phyloP scores from a whole-genome alignment of 768 basidiomycete genomes.

The Hemileccinum impolitum region DNA sequence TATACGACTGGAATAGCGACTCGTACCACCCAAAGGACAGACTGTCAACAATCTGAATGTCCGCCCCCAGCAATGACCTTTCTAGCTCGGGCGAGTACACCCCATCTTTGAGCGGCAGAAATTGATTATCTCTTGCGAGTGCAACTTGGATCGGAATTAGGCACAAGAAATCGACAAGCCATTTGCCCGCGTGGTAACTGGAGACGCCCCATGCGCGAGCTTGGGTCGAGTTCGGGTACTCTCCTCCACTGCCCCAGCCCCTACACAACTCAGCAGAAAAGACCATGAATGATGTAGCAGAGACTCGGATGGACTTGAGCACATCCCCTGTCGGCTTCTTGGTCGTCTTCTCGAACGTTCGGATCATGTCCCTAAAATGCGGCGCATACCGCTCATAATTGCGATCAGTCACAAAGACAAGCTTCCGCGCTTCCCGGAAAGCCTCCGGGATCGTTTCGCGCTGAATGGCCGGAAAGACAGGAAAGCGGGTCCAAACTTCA shows the following conservation, averaged over 20 bases:
- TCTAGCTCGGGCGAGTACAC: constrained; percentile 50
- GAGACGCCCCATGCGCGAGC: constrained; percentile 32
- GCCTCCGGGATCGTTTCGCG: constrained; percentile 42
- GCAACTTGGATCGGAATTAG: constrained; percentile 66
- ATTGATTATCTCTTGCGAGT: constrained; percentile 55
- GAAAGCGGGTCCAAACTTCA: constrained; percentile 40
- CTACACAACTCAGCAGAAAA: constrained; percentile 23
- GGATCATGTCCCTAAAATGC: constrained; percentile 46
- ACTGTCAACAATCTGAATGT: constrained; percentile 54
- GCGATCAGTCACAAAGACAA: constrained; percentile 44
- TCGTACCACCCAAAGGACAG: constrained; percentile 66
- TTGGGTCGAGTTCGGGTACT: not conserved
- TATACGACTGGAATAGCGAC: constrained; percentile 58
- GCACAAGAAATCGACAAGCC: constrained; percentile 59
- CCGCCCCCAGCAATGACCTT: constrained; percentile 53
- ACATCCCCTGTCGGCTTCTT: constrained; percentile 50
- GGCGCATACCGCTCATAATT: constrained; percentile 34
- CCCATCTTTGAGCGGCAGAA: constrained; percentile 59
- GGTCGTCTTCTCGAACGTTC: constrained; percentile 44
- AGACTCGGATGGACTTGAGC: constrained; percentile 38
- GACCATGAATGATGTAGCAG: constrained; percentile 27
- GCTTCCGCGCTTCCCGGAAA: constrained; percentile 30
- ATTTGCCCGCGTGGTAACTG: constrained; percentile 49
- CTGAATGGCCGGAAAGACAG: constrained; percentile 42
- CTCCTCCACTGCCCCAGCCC: not conserved